phyloP scores from a whole-genome alignment of 2,329 filamentous ascomycete species.

The Macrophomina pseudophaseolina region DNA sequence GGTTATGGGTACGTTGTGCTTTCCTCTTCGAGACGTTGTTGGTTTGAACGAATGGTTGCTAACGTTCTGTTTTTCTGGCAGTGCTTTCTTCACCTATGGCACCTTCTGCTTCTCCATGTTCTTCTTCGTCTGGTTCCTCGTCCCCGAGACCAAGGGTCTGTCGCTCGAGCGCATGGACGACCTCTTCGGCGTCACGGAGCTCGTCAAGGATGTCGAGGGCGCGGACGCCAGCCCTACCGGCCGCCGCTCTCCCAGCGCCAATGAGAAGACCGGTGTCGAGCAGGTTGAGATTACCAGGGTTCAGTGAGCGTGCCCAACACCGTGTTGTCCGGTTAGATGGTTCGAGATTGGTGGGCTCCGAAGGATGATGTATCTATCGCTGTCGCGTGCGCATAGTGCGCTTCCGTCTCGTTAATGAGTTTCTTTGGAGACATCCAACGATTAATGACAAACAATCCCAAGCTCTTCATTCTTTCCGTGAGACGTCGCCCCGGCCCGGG shows the following conservation, averaged over 20 bases:
- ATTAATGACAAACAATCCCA: background rate
- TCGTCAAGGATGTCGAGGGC: conserved; percentile 33
- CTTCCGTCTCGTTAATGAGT: background rate
- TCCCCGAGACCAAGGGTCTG: conserved; percentile 74
- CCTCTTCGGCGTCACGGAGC: conserved; percentile 65
- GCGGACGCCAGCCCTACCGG: background rate
- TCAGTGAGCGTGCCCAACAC: background rate
- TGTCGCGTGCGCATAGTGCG: background rate
- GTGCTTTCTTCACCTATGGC: conserved; percentile 72
- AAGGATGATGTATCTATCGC: too few species aligned
- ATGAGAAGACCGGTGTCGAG: conserved; percentile 21
- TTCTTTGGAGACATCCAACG: background rate
- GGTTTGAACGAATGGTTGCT: conserved; percentile 27
- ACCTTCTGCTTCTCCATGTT: conserved; percentile 70
- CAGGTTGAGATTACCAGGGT: conserved; percentile 9
- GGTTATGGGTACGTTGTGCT: conserved; percentile 33
- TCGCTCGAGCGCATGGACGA: conserved; percentile 70
- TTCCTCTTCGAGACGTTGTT: background rate
- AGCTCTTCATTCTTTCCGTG: too few species aligned
- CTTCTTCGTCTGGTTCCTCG: conserved; percentile 68
- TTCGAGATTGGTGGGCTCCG: background rate
- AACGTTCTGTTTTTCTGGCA: conserved; percentile 39
- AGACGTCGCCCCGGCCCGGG: too few species aligned
- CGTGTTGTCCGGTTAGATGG: background rate
- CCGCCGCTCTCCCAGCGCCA: background rate